Base-by-base conservation (phyloP, 257 asterid species). In the Solanum habrochaites region DNA sequence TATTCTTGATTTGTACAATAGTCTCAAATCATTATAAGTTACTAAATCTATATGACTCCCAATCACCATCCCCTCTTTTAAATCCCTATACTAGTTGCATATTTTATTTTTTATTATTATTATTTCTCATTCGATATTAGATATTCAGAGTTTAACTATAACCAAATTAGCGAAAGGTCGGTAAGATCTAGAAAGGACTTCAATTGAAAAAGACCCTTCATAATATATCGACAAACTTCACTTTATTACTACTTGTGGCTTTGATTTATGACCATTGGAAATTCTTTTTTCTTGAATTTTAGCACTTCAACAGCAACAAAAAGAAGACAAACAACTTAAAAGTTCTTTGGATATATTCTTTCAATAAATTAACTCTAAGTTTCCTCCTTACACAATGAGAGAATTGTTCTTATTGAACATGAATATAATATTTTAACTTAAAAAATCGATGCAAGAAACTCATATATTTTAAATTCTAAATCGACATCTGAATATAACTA, bases 171-270 rank as follows among this genome's bases (percentile, higher is more conserved):
- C 31, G 6, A 83, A 29, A 31, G 74, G 73, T 20, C 75, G 23
- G 89, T 37, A 64, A 62, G 70, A 43, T 83, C 89, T 66, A 86
- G 87, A 80, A 83, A 86, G 40, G 77, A 29, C 69, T 42, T 80
- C 52, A 29, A 10, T 29, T 56, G 35, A 11, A 52, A n/a, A 56
- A 14, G 29, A 52, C 11, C 66, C 11, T 39, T 71, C 73, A 18
- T 18, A 35, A 5, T 37, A 70, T 39, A 25, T 31, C 82, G 80
- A 35, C 85, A 42, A 40, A 81, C 83, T 37, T 23, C 18, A 73
- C 27, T 58, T 49, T 75, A 83, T 31, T 83, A 58, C 56, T 52
- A 52, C 11, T 72, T 71, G 39, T 29, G 67, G 43, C 29, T 74
- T 67, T 37, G 39, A 70, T 67, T 58, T 11, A 47, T 35, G 39